phyloP scores from a whole-genome alignment of 2,329 filamentous ascomycete genomes.

The Penicillium sp. region DNA sequence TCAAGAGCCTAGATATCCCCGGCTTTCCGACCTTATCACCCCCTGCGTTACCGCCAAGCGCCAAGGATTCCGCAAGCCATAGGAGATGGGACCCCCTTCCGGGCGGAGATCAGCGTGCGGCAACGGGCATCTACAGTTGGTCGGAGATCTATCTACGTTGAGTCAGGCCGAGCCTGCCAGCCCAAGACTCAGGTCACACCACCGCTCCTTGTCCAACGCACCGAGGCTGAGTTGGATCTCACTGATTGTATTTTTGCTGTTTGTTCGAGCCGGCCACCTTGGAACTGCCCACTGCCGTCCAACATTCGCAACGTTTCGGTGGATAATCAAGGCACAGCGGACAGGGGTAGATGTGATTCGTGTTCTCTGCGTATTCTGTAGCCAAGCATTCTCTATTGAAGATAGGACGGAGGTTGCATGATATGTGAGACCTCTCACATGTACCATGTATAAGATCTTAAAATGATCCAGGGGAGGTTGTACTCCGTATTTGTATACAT shows the following conservation, averaged over 20 bases:
- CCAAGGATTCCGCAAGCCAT: constrained; percentile 31
- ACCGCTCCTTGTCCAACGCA: constrained; percentile 1
- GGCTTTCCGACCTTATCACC: constrained; percentile 11
- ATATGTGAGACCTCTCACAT: constrained; percentile 3
- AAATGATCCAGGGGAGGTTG: no score
- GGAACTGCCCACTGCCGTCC: background rate
- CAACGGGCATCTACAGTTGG: constrained; percentile 17
- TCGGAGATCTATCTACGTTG: constrained; percentile 16
- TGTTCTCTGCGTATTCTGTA: background rate
- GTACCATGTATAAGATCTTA: background rate
- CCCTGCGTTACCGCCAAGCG: constrained; percentile 36
- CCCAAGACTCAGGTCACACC: constrained; percentile 16
- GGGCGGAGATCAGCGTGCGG: constrained; percentile 19
- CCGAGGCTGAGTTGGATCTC: constrained; percentile 13
- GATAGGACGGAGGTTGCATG: background rate
- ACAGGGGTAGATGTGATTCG: background rate
- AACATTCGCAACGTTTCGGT: background rate
- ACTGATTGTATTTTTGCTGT: background rate
- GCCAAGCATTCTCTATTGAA: constrained; percentile 10
- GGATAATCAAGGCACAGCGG: background rate
- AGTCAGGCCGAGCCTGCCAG: constrained; percentile 21
- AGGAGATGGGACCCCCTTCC: constrained; percentile 8
- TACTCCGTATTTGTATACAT: no score
- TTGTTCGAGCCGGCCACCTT: background rate
- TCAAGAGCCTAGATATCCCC: constrained; percentile 1